Evolutionary conservation across 148 eudicot genomes (phyloP).

Genomic region (Tetragonia tetragonoides): DNA sequence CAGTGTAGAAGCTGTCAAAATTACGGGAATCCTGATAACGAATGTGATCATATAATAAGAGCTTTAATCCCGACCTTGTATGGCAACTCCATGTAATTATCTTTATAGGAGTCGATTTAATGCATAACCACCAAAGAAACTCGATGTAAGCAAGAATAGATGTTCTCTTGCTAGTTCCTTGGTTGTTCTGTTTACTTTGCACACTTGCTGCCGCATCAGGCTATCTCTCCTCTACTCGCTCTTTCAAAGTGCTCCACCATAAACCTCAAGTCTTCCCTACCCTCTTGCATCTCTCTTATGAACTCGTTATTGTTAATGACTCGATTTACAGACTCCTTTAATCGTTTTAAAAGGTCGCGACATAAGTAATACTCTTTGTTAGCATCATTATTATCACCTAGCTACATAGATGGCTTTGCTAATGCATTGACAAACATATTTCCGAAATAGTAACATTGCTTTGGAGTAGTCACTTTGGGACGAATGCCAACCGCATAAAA

Average conservation of each 20-base stretch:
- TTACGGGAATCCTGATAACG: too few relatives aligned
- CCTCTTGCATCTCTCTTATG: slow-evolving; percentile 7
- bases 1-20: too few relatives aligned
- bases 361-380: too few relatives aligned
- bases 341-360: neutral
- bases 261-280: slow-evolving; percentile 10
- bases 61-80: too few relatives aligned
- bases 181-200: too few relatives aligned
- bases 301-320: neutral
- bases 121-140: too few relatives aligned
- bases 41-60: too few relatives aligned
- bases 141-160: too few relatives aligned
- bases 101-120: too few relatives aligned
- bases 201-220: slow-evolving; percentile 12
- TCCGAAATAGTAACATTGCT: slow-evolving; percentile 30
- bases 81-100: too few relatives aligned
- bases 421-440: slow-evolving; percentile 22
- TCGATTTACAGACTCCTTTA: slow-evolving; percentile 2
- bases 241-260: slow-evolving; percentile 15
- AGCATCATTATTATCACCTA: neutral
- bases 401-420: neutral
- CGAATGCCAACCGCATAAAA: slow-evolving; percentile 33
- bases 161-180: too few relatives aligned
- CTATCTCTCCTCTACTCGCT: slow-evolving; percentile 14
- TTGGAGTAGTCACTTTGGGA: slow-evolving; percentile 14